These are phyloP conservation scores for Globisporangium megalacanthum DNA, from an alignment of 352 stramenopile species.

Conservation along the genomic window DNA sequence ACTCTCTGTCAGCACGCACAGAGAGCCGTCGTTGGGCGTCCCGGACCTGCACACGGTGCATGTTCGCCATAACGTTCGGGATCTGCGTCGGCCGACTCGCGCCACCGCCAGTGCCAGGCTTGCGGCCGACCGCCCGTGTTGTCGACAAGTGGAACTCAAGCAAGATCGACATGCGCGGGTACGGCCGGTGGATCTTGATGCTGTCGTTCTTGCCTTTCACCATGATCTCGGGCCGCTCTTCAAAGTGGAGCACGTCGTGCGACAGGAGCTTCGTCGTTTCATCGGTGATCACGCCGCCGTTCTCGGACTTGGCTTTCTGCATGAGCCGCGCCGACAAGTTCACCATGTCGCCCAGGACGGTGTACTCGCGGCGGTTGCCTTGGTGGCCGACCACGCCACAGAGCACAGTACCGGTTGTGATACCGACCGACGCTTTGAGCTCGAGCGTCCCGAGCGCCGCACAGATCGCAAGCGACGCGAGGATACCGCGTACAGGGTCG, in stretches of 20 bases:
- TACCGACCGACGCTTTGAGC: constrained; percentile 86
- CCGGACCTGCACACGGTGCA: constrained; percentile 83
- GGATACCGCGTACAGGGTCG: constrained; percentile 86
- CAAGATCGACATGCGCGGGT: constrained; percentile 82
- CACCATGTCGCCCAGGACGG: constrained; percentile 91
- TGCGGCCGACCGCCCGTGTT: too few relatives aligned
- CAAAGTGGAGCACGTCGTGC: constrained; percentile 88
- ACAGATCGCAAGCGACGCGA: constrained; percentile 84
- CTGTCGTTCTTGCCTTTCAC: constrained; percentile 92
- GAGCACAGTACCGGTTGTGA: constrained; percentile 89
- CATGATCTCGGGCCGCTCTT: constrained; percentile 80
- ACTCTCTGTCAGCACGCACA: constrained; percentile 39
- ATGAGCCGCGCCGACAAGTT: constrained; percentile 92
- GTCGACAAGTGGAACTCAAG: constrained; percentile 66
- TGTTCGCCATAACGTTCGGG: constrained; percentile 79
- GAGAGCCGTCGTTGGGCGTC: constrained; percentile 67
- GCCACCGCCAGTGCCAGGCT: background rate
- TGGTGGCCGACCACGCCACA: constrained; percentile 91
- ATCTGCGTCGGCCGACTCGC: constrained; percentile 36
- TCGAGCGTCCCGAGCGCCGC: constrained; percentile 52
- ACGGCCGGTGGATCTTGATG: constrained; percentile 85
- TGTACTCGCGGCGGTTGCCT: constrained; percentile 91
- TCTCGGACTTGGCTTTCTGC: constrained; percentile 82
- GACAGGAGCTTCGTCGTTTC: constrained; percentile 77
- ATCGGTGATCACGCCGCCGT: constrained; percentile 87